Conservation (phyloP, 371 early-diverging fungal species). For the Mucor saturninus region DNA sequence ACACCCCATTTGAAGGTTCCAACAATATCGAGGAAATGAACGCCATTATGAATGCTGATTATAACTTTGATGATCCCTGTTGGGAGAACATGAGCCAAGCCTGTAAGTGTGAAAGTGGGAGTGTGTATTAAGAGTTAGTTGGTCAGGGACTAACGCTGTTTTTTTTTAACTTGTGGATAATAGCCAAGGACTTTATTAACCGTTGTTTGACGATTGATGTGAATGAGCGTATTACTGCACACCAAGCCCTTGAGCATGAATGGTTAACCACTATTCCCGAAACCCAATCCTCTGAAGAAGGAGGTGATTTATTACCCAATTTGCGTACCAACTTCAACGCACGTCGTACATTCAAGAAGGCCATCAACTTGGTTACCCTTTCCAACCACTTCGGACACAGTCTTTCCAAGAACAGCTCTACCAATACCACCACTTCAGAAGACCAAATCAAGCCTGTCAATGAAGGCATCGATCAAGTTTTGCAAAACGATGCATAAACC, state of each 20-base stretch:
- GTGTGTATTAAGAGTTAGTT: neutral
- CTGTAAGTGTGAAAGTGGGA: slow-evolving; percentile 22
- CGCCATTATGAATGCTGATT: slow-evolving; percentile 77
- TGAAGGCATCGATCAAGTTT: slow-evolving; percentile 51
- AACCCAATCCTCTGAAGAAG: slow-evolving; percentile 30
- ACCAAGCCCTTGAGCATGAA: slow-evolving; percentile 74
- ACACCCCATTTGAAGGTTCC: slow-evolving; percentile 87
- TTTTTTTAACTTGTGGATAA: too few species aligned
- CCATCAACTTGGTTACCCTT: slow-evolving; percentile 63
- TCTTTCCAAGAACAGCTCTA: slow-evolving; percentile 26
- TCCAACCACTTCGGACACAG: slow-evolving; percentile 51
- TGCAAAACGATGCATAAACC: slow-evolving; percentile 30
- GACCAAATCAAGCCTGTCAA: slow-evolving; percentile 47
- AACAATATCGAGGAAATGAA: slow-evolving; percentile 65
- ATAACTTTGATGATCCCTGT: slow-evolving; percentile 79
- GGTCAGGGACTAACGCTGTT: too few species aligned
- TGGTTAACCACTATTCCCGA: slow-evolving; percentile 59
- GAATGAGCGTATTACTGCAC: slow-evolving; percentile 75
- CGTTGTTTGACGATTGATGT: slow-evolving; percentile 78
- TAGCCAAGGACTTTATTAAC: slow-evolving; percentile 86
- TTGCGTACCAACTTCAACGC: slow-evolving; percentile 86
- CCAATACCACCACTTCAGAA: slow-evolving; percentile 2
- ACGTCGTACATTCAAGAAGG: slow-evolving; percentile 74
- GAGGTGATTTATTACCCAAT: slow-evolving; percentile 70
- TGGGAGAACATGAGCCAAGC: slow-evolving; percentile 65